Evolutionary conservation across 2,329 filamentous ascomycete genomes (phyloP), one percentile per base, ranked within the genome.

Genomic region (Cladophialophora exuberans): DNA sequence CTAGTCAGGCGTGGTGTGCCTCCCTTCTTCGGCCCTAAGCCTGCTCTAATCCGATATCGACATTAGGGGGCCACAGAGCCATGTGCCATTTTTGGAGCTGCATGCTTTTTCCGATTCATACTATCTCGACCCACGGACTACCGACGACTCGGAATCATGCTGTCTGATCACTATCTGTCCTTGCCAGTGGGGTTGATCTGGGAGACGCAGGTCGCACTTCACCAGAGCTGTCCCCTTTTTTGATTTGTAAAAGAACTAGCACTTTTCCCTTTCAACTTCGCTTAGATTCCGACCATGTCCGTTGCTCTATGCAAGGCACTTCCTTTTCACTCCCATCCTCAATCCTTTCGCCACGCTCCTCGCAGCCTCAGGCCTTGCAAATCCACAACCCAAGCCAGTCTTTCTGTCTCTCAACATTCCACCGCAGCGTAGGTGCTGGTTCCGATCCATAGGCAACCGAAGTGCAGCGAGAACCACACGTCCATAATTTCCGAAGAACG

Each of bases 401-500:
- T 51, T 52, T 2, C 50, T 42, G 48, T 75, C 67, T 51, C 76
- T 70, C 15, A 67, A 59, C 28, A 79, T 69, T 0, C 79, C 79
- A 9, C 69, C 69, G 6, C 77, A 76, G n/a, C 73, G 47, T 0
- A 75, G 72, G 6, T 80, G 55, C 0, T 81, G 80, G 17, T 69
- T 68, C 9, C 65, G 64, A 1, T 67, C 69, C 2, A 65, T 65
- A 5, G 80, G 61, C 13, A 69, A 51, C 30, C 56, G 60, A 18
- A 70, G 52, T 36, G 84, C 56, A 17, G 71, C 70, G 52, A 70
- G 70, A 2, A 67, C 65, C 0, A 83, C 77, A 6, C 62, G 63
- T 2, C 66, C 61, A 43, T 82, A 81, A 51, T 80, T 70, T 1
- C 83, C 83, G 55, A 84, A 79, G 68, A 84, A 85, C 3, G 52